Evolutionary conservation across 108 stramenopile species (phyloP), one percentile per base, ranked within the genome.

Genomic region (Skeletonema potamos): DNA sequence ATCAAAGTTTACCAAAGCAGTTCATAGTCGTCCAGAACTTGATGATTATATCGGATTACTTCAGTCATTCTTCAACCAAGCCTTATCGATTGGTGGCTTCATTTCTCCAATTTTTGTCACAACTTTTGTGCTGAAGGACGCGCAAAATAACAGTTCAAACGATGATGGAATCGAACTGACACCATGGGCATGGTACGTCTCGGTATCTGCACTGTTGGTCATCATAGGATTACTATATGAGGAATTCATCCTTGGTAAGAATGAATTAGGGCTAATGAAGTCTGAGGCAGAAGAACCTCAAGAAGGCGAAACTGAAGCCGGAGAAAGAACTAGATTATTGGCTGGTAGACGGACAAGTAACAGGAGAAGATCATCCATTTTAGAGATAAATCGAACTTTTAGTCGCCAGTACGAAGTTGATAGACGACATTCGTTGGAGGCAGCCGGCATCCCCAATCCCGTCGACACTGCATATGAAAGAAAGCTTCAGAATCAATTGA

Each of bases 341-440:
- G 0, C 0, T 3, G n/a, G 28, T 15, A 32, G 56, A 18, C 43
- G 30, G 2, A 46, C 9, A 13, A 58, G 34, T 1, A 26, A 26
- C 13, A 68, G 33, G 32, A 70, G 75, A 20, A 76, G 83, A 44
- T 81, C 80, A 4, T 81, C 76, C 58, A 44, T 73, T 30, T 43
- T 73, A 0, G 30, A 27, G 22, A 73, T 81, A 11, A 39, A 64
- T 34, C 70, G 77, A 67, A 59, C 59, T 37, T 73, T 73, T 46
- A 58, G 43, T 5, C 36, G 61, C 26, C 28, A 36, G 29, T 69
- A 66, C 1, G 78, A 79, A 51, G 69, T 79, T 6, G 58, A 58
- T 54, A 64, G 73, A 11, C 77, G 82, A 8, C 27, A 46, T 27
- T 68, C 67, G 56, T 29, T 56, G 22, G 67, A 68, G 29, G 56